Evolutionary conservation across 2,329 filamentous ascomycete species (phyloP).

Genomic region (Endoconidiophora polonica): DNA sequence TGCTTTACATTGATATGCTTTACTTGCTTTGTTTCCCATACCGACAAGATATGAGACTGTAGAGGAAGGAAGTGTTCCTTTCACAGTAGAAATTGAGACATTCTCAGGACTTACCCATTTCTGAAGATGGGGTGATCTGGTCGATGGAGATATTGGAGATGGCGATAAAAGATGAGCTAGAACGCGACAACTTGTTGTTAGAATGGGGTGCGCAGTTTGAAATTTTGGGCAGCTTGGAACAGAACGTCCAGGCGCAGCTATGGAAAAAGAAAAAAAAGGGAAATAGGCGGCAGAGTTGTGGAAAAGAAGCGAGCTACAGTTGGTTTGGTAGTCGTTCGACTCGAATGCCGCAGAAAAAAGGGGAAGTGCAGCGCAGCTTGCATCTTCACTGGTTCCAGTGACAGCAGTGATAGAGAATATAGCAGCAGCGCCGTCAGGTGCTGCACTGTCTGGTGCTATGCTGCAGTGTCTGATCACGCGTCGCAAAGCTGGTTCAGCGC

Average conservation of each 20-base stretch:
- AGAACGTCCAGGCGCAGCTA: neutral
- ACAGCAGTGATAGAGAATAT: neutral
- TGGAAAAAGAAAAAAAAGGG: neutral
- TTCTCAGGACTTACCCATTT: constrained; percentile 9
- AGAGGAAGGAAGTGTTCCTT: too few species aligned
- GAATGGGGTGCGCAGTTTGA: too few species aligned
- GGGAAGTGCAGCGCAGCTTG: constrained; percentile 9
- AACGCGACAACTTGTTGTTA: neutral
- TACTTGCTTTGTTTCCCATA: too few species aligned
- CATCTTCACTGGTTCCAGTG: neutral
- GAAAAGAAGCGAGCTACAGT: neutral
- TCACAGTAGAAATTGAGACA: too few species aligned
- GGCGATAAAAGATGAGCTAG: constrained; percentile 2
- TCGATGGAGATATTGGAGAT: neutral
- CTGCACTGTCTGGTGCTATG: neutral
- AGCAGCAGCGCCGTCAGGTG: neutral
- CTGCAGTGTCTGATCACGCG: constrained; percentile 1
- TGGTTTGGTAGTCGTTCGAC: neutral
- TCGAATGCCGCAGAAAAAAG: constrained; percentile 6
- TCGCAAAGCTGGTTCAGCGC: neutral
- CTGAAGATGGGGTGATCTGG: neutral
- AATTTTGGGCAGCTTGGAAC: neutral
- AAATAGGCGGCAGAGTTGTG: neutral
- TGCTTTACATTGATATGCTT: too few species aligned
- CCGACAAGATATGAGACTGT: too few species aligned